Conservation (phyloP, 2,329 filamentous ascomycete species). For the Conoideocrella luteorostrata region DNA sequence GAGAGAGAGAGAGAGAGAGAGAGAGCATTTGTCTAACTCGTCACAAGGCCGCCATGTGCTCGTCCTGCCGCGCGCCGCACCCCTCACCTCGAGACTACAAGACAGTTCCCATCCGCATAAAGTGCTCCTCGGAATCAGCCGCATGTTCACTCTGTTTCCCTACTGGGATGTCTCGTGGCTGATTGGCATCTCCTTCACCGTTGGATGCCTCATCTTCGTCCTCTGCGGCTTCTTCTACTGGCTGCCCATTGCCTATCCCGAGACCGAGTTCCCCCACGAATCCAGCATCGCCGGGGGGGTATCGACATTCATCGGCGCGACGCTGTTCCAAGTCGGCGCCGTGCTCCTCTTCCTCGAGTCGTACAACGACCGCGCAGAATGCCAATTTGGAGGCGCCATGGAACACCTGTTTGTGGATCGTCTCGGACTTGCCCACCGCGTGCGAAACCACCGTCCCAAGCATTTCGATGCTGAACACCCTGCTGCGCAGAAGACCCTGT, state of each 20-base stretch:
- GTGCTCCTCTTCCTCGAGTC: constrained; percentile 53
- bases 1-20: too few species aligned
- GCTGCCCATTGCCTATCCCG: constrained; percentile 49
- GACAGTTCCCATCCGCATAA: background rate
- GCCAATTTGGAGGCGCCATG: constrained; percentile 38
- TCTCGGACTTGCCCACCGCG: constrained; percentile 1
- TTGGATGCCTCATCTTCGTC: constrained; percentile 16
- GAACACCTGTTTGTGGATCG: constrained; percentile 25
- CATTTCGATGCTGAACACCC: constrained; percentile 1
- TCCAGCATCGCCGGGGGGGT: constrained; percentile 39
- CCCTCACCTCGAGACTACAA: constrained; percentile 10
- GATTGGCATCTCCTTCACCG: constrained; percentile 14
- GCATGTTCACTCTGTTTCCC: constrained; percentile 15
- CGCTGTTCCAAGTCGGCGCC: constrained; percentile 52
- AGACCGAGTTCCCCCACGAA: constrained; percentile 38
- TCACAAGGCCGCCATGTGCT: constrained; percentile 12
- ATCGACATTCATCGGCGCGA: constrained; percentile 53
- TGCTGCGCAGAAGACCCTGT: constrained; percentile 1
- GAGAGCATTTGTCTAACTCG: too few species aligned
- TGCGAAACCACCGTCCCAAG: background rate
- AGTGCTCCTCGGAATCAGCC: constrained; percentile 10
- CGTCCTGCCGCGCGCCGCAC: constrained; percentile 10
- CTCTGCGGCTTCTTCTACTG: constrained; percentile 45
- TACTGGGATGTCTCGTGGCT: constrained; percentile 18
- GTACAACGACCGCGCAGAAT: constrained; percentile 40